Evolutionary conservation across 805 yeast species (phyloP).

Genomic region (Suhomyces pyralidae): DNA sequence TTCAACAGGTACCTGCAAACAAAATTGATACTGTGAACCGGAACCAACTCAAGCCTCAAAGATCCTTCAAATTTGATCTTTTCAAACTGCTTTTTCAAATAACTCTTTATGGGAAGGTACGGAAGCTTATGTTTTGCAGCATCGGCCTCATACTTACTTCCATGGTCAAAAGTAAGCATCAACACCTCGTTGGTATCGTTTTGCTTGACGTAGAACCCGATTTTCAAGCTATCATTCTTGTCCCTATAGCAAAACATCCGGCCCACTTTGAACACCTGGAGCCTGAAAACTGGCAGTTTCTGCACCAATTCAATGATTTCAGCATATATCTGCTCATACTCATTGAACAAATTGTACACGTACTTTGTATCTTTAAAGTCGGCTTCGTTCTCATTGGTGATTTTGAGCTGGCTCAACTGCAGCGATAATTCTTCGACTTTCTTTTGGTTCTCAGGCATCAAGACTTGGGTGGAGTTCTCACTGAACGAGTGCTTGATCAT

Average conservation of each 20-base stretch:
- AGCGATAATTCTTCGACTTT: constrained; percentile 53
- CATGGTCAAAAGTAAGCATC: constrained; percentile 47
- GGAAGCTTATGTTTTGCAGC: constrained; percentile 28
- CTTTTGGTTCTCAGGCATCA: constrained; percentile 81
- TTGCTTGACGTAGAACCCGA: constrained; percentile 56
- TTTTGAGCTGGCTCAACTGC: constrained; percentile 38
- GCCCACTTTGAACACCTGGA: constrained; percentile 48
- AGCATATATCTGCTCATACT: constrained; percentile 44
- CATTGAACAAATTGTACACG: constrained; percentile 43
- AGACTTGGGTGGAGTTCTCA: constrained; percentile 82
- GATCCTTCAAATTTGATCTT: constrained; percentile 33
- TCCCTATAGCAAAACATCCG: constrained; percentile 59
- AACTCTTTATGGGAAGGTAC: constrained; percentile 33
- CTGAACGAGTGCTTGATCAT: constrained; percentile 95
- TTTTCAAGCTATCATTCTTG: constrained; percentile 33
- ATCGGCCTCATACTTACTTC: constrained; percentile 26
- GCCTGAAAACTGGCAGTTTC: constrained; percentile 46
- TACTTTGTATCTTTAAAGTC: constrained; percentile 42
- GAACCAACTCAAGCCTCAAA: constrained; percentile 38
- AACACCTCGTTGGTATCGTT: constrained; percentile 31
- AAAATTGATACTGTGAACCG: constrained; percentile 41
- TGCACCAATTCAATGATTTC: constrained; percentile 48
- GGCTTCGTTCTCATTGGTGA: constrained; percentile 35
- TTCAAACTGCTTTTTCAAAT: constrained; percentile 33
- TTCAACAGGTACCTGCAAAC: constrained; percentile 38